phyloP scores from a whole-genome alignment of 140 eudicot genomes.

The Eryngium alpinum region DNA sequence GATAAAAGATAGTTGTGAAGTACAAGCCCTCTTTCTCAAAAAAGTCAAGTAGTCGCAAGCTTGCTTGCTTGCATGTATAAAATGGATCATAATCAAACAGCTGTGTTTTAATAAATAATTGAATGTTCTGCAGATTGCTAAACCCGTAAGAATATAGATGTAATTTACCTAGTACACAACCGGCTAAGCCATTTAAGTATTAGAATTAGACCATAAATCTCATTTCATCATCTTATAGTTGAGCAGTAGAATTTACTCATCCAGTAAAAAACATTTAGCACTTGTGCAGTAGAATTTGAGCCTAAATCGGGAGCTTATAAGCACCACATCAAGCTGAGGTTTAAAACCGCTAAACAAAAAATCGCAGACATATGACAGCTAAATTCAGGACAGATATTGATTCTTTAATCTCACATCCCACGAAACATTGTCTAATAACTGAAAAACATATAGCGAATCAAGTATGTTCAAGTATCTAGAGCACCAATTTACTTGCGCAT shows the following conservation, averaged over 20 bases:
- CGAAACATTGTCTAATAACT: not conserved
- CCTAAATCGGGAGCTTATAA: not conserved
- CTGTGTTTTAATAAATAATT: not conserved
- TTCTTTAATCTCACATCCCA: not conserved
- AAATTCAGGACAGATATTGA: not conserved
- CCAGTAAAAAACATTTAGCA: not conserved
- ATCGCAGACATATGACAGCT: not conserved
- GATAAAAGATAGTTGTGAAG: not conserved
- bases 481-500: not conserved
- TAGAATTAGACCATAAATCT: not conserved
- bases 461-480: not conserved
- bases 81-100: not conserved
- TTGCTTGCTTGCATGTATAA: not conserved
- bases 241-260: not conserved
- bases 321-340: not conserved
- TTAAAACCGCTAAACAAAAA: not conserved
- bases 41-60: not conserved
- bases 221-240: not conserved
- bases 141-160: not conserved
- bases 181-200: not conserved
- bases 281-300: not conserved
- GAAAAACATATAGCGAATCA: not conserved
- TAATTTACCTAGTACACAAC: not conserved
- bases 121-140: no score
- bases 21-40: not conserved